phyloP scores from a whole-genome alignment of 805 yeast genomes.

The Wickerhamiella dianesei region DNA sequence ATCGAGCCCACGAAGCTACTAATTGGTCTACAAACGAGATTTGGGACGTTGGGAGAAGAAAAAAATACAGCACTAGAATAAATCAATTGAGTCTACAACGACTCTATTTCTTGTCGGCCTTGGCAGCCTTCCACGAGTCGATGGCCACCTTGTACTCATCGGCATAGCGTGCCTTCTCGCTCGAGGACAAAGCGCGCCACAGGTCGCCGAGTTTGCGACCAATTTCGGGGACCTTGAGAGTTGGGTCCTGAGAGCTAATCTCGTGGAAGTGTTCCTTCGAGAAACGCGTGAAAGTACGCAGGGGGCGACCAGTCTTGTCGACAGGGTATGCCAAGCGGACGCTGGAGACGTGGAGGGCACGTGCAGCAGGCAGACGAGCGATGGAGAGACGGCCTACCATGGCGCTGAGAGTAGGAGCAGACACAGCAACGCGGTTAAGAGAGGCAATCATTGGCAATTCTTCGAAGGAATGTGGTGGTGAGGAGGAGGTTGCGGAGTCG shows the following conservation, averaged over 20 bases:
- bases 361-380: conserved; percentile 4
- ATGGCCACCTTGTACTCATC: conserved; percentile 66
- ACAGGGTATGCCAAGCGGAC: conserved; percentile 10
- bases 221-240: conserved; percentile 75
- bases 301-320: conserved; percentile 32
- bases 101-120: not conserved
- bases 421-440: not conserved
- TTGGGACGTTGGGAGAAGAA: no score
- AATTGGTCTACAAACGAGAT: no score
- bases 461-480: not conserved
- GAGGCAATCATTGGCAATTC: not conserved
- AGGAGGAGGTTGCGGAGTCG: not conserved
- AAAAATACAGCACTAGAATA: not conserved
- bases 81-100: not conserved
- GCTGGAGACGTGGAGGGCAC: conserved; percentile 15
- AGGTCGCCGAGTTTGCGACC: conserved; percentile 86
- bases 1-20: no score
- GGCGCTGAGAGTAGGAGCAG: not conserved
- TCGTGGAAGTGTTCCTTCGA: conserved; percentile 92
- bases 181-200: conserved; percentile 80
- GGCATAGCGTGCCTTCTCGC: conserved; percentile 38
- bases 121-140: not conserved
- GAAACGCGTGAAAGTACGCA: conserved; percentile 95
- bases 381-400: not conserved
- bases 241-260: conserved; percentile 88